Base-by-base conservation (phyloP, 2,329 filamentous ascomycete genomes). In the Tolypocladium cylindrosporum region DNA sequence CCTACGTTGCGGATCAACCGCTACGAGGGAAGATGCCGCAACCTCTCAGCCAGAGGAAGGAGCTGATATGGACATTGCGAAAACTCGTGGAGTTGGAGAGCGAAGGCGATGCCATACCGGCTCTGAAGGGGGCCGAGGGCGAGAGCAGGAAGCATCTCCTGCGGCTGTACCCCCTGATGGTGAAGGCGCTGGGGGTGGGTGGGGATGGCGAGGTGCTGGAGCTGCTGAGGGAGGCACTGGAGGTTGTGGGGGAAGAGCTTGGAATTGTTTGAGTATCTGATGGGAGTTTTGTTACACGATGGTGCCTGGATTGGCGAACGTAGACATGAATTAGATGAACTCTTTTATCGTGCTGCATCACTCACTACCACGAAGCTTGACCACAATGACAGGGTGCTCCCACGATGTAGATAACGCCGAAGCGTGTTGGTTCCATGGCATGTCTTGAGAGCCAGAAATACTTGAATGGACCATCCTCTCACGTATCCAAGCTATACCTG, bases 1-100 rank as follows among this genome's bases (percentile, higher is more conserved):
- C 87, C 1, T 97, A 96, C 68, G 86, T 95, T 52, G 89, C 91
- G 4, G 94, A 99, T 70, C 93, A 97, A 68, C 92, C 93, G 1
- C 77, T 99, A 24, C 82, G 94, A 16, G 92, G 94, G 0, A 82
- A 86, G 55, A 94, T 95, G 85, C 94, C 94, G 5, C 90, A 94
- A 69, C 93, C 93, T 0, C 77, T 90, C 6, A 87, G 85, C 10
- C 90, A 96, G 67, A 82, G 90, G 50, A 86, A 83, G 61, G 94
- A 96, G 68, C 75, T 99, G 13, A 69, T 89, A 5, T 88, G 89
- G 66, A 79, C 92, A 31, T 76, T 97, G 21, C 74, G 76, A 54
- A 77, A 83, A 52, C 76, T 96, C 40, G 82, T 89, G 1, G 77
- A 79, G 21, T 75, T 97, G 59, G 77, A 80, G 57, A 89, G 87